Base-by-base conservation (phyloP, 495 filamentous ascomycete genomes). In the Aspergillus biplanus region DNA sequence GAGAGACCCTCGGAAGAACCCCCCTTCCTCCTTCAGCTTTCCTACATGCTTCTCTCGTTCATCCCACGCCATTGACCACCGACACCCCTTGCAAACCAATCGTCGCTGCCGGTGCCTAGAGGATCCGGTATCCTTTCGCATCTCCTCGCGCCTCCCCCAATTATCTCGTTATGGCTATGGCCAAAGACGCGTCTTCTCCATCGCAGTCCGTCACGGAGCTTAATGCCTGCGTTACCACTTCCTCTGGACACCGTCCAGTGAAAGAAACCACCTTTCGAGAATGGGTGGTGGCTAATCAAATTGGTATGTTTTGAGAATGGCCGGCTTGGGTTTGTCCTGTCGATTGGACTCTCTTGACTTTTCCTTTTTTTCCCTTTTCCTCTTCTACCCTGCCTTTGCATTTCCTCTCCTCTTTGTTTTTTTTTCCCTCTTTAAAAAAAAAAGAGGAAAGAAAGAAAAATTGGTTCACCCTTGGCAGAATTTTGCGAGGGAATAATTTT, bases 261-360 rank as follows among this genome's bases (percentile, higher is more conserved):
- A 80, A 79, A 69, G 75, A 78, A 71, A 78, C 79, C 72, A 79
- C 78, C 62, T 80, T 82, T 69, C 78, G 75, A 32, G 74, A 82
- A 73, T 83, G 80, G 80, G 73, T 83, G 69, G 76, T 83, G 42
- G 65, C 76, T 63, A 83, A 84, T 65, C 82, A 85, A 65, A 81
- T 84, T 63, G 81, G 82, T 85, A 81, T 62, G 78, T 27, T 35
- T 60, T 39, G 35, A 50, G 11, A 50, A 31, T 50, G n/a, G 31
- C 33, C 15, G 16, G 47, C 9, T 21, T 18, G n/a, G 47, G 16
- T 27, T 50, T 7, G 39, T 27, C 21, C 16, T 50, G 6, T 31
- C 27, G 9, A 21, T 7, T n/a, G 21, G 6, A 18, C 11, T 21
- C 11, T 18, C 7, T 50, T 50, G 7, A 9, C 27, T 50, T 50